A percentile compares a stretch with the other conserved stretches of the same genome.
Conservation (phyloP, 164 flowering plant species). For the Vitis rupestris region DNA sequence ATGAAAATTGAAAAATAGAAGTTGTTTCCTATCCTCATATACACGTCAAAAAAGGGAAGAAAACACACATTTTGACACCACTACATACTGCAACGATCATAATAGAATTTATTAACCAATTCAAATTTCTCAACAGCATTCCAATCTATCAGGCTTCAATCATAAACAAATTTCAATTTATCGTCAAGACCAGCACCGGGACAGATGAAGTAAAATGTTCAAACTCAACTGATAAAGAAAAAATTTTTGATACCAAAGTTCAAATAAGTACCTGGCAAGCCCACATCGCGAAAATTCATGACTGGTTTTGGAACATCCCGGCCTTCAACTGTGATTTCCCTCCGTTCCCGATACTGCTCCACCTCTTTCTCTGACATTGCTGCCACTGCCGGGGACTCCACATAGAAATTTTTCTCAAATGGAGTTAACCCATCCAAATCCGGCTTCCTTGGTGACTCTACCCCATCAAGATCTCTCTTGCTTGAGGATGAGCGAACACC, state of each 20-base stretch:
- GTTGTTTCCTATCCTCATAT: no score
- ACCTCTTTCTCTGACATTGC: slow-evolving; percentile 85
- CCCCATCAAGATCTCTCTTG: slow-evolving; percentile 42
- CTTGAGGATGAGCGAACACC: slow-evolving; percentile 41
- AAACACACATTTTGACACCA: no score
- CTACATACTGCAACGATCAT: no score
- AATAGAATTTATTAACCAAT: no score
- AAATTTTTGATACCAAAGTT: not conserved
- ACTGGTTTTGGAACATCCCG: slow-evolving; percentile 93
- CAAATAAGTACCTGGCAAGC: slow-evolving; percentile 77
- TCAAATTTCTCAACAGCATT: no score
- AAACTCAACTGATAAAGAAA: not conserved
- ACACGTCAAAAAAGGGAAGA: no score
- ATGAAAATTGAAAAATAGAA: no score
- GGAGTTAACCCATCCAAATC: slow-evolving; percentile 86
- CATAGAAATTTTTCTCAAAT: slow-evolving; percentile 94
- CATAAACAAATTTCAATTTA: no score
- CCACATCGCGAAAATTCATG: slow-evolving; percentile 60
- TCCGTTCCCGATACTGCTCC: slow-evolving; percentile 65
- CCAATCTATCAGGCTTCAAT: no score
- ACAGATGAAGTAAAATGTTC: not conserved
- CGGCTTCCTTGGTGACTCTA: slow-evolving; percentile 47
- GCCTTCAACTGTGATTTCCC: slow-evolving; percentile 94
- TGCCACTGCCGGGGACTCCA: slow-evolving; percentile 69
- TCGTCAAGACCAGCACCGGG: not conserved